phyloP scores from a whole-genome alignment of 371 early-diverging fungal genomes.

The Zopfochytrium polystomum region DNA sequence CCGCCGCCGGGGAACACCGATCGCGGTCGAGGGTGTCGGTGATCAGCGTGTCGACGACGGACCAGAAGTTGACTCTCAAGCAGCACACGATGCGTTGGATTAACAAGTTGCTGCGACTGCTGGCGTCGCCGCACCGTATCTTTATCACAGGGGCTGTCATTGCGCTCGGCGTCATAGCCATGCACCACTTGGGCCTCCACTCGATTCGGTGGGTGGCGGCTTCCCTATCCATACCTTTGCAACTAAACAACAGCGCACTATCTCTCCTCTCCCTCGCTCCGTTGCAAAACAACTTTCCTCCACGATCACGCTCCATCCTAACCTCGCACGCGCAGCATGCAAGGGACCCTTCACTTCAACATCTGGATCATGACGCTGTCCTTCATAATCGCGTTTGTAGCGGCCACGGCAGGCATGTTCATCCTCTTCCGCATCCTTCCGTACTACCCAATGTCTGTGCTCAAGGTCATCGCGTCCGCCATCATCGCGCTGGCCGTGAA shows the following conservation, averaged over 20 bases:
- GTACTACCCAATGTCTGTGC: conserved; percentile 1
- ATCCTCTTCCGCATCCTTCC: conserved; percentile 16
- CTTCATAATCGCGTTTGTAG: conserved; percentile 14
- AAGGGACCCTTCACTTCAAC: conserved; percentile 2
- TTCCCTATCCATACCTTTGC: too few relatives aligned
- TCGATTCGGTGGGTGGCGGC: too few relatives aligned
- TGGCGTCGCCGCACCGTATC: conserved; percentile 7
- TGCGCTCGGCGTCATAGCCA: conserved; percentile 11
- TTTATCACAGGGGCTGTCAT: conserved; percentile 9
- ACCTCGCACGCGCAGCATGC: too few relatives aligned
- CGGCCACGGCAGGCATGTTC: conserved; percentile 20
- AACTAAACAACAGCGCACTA: too few relatives aligned
- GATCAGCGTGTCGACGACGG: too few relatives aligned
- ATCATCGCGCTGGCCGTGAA: conserved; percentile 16
- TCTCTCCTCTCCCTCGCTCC: too few relatives aligned
- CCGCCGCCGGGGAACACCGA: too few relatives aligned
- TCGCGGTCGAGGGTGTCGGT: too few relatives aligned
- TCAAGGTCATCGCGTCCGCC: conserved; percentile 4
- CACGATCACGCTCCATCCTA: too few relatives aligned
- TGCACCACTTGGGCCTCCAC: conserved; percentile 14
- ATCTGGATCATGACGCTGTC: conserved; percentile 6
- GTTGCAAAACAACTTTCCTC: too few relatives aligned
- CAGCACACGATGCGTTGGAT: too few relatives aligned
- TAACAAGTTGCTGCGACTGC: background rate
- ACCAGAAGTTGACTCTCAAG: too few relatives aligned